Evolutionary conservation across 1,139 yeast genomes (phyloP).

Genomic region (Diutina ranongensis): DNA sequence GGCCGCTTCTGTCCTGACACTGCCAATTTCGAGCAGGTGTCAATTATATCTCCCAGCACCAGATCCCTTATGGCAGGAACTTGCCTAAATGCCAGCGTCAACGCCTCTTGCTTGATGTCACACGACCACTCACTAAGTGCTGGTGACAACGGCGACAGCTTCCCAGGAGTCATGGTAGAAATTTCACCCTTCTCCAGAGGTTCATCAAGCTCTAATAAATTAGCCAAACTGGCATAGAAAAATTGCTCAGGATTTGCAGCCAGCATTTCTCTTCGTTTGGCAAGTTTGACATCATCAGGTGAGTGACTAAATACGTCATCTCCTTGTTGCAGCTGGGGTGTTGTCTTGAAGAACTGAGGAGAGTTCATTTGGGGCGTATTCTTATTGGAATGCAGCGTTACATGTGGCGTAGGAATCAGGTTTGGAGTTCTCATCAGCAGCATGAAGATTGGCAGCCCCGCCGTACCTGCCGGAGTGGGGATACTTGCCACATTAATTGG

Average conservation of each 20-base stretch:
- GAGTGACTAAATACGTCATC: conserved; percentile 17
- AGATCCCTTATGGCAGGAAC: conserved; percentile 19
- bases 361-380: conserved; percentile 33
- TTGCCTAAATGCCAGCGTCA: conserved; percentile 36
- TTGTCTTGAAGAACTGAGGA: conserved; percentile 17
- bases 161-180: conserved; percentile 16
- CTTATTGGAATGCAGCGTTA: conserved; percentile 24
- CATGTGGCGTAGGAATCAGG: conserved; percentile 34
- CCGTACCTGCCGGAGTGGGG: conserved; percentile 30
- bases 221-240: conserved; percentile 40
- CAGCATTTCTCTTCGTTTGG: conserved; percentile 36
- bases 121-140: conserved; percentile 30
- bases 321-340: conserved; percentile 9
- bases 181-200: conserved; percentile 8
- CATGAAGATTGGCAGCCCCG: conserved; percentile 16
- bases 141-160: conserved; percentile 23
- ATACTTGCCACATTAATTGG: conserved; percentile 17
- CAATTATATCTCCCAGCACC: conserved; percentile 20
- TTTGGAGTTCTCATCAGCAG: conserved; percentile 30
- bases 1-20: conserved; percentile 9
- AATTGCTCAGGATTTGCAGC: conserved; percentile 36
- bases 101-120: conserved; percentile 33
- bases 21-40: conserved; percentile 17
- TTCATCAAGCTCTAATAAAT: conserved; percentile 36
- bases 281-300: conserved; percentile 21